These are phyloP conservation scores for Saturnispora sekii DNA, from an alignment of 805 yeast genomes.

Conservation along the genomic window DNA sequence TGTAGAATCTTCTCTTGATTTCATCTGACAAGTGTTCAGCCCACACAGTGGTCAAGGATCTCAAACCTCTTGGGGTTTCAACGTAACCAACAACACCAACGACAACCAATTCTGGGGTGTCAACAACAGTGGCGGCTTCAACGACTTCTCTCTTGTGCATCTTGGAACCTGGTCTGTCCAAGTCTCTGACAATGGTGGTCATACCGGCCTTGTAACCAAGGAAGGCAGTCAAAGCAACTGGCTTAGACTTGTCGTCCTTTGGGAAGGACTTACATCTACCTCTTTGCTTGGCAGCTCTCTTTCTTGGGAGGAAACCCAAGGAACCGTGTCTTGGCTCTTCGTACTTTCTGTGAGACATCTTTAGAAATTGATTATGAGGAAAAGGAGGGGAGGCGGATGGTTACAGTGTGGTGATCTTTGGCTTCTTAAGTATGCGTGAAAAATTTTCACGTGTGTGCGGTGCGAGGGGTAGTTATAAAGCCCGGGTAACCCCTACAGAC, in stretches of 20 bases:
- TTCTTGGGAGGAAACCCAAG: conserved; percentile 99
- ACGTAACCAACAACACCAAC: conserved; percentile 99
- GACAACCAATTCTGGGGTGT: conserved; percentile 97
- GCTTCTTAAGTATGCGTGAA: neutral
- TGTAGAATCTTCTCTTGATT: conserved; percentile 99
- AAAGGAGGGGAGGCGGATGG: neutral
- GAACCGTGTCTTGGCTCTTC: conserved; percentile 99
- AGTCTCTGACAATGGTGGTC: conserved; percentile 99
- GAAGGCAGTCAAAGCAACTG: conserved; percentile 98
- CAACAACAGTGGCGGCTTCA: conserved; percentile 98
- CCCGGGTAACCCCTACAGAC: neutral
- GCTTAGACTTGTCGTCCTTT: conserved; percentile 94
- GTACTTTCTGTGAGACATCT: conserved; percentile 99
- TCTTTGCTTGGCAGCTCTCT: conserved; percentile 98
- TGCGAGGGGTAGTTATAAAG: neutral
- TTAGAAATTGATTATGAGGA: conserved; percentile 8
- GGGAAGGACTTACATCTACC: conserved; percentile 99
- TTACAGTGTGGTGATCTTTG: too few relatives aligned
- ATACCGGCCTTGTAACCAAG: conserved; percentile 99
- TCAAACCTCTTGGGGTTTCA: conserved; percentile 99
- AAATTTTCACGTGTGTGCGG: conserved; percentile 2
- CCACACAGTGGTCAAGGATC: conserved; percentile 99
- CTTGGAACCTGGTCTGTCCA: conserved; percentile 99
- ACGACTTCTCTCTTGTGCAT: conserved; percentile 99
- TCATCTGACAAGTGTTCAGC: conserved; percentile 99